Percentiles rank a stretch among this genome's conserved stretches.
Evolutionary conservation across 2,329 filamentous ascomycete genomes (phyloP).

Genomic region (Rhinocladiella similis): DNA sequence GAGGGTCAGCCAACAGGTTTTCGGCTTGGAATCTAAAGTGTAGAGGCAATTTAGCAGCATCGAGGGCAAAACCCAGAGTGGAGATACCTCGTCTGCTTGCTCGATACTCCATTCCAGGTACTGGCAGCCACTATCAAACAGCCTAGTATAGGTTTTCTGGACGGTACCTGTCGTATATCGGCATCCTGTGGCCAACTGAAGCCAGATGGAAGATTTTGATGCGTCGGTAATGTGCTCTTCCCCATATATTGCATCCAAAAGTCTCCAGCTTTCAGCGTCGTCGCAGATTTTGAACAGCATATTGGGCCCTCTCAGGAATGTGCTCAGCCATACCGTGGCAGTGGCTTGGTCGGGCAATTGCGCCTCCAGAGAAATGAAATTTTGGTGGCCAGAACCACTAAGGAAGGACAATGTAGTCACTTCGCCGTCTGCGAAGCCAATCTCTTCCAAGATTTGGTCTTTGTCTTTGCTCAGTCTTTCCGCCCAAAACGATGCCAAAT

Average conservation of each 20-base stretch:
- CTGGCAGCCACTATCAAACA: constrained; percentile 1
- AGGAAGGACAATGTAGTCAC: neutral
- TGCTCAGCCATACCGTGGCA: constrained; percentile 1
- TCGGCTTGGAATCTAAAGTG: neutral
- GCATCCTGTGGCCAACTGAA: constrained; percentile 1
- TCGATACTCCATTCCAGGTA: constrained; percentile 3
- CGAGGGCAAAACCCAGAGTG: neutral
- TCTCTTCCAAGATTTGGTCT: neutral
- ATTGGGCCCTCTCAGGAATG: neutral
- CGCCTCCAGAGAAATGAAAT: neutral
- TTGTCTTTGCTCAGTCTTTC: neutral
- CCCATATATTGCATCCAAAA: constrained; percentile 2
- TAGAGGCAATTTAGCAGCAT: neutral
- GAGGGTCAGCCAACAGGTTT: constrained; percentile 3
- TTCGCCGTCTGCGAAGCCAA: neutral
- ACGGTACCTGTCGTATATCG: neutral
- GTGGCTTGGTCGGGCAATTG: constrained; percentile 2
- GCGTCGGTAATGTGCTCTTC: neutral
- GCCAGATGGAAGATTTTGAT: constrained; percentile 2
- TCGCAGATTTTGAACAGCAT: neutral
- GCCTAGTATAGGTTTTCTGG: neutral
- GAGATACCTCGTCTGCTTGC: constrained; percentile 6
- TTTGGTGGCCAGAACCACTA: neutral
- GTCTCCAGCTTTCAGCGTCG: constrained; percentile 1
- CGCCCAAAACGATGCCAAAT: constrained; percentile 2